Conservation (phyloP, 192 early-diverging fungal genomes). For the Coemansia sp. region DNA sequence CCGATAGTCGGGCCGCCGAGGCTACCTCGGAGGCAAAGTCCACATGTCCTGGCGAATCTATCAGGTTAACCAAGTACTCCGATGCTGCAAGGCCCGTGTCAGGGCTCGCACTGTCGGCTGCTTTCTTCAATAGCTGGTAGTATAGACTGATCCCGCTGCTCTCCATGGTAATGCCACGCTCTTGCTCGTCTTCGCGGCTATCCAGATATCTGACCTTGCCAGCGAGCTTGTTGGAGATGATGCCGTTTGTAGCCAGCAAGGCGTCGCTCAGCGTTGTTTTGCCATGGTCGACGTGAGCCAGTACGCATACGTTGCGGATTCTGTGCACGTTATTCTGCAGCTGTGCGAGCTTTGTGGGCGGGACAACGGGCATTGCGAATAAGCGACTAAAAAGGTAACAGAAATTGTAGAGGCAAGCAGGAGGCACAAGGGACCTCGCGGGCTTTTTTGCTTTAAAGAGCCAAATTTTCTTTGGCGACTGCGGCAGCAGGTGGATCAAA, state of each 20-base stretch:
- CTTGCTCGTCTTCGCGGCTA: constrained; percentile 94
- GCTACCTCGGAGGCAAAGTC: constrained; percentile 99
- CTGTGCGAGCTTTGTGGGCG: constrained; percentile 60
- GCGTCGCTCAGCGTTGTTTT: constrained; percentile 98
- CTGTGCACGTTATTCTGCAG: constrained; percentile 67
- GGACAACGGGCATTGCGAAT: constrained; percentile 63
- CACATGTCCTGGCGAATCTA: constrained; percentile 98
- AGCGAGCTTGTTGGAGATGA: constrained; percentile 92
- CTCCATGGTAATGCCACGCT: constrained; percentile 99
- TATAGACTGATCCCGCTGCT: constrained; percentile 93
- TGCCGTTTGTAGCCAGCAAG: constrained; percentile 95
- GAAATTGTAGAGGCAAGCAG: neutral
- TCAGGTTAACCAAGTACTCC: constrained; percentile 94
- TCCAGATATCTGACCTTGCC: constrained; percentile 96
- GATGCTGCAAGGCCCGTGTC: constrained; percentile 8
- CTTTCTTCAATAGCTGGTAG: constrained; percentile 67
- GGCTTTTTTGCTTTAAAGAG: neutral
- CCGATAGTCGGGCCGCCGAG: constrained; percentile 94
- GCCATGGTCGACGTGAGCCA: constrained; percentile 98
- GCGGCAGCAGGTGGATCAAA: neutral
- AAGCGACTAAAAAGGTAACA: neutral
- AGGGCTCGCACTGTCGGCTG: neutral
- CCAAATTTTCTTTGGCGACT: neutral
- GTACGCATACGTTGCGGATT: constrained; percentile 96
- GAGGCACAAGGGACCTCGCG: neutral